These are phyloP conservation scores for Penicillium roqueforti DNA, from an alignment of 495 filamentous ascomycete species.

Conservation along the genomic window DNA sequence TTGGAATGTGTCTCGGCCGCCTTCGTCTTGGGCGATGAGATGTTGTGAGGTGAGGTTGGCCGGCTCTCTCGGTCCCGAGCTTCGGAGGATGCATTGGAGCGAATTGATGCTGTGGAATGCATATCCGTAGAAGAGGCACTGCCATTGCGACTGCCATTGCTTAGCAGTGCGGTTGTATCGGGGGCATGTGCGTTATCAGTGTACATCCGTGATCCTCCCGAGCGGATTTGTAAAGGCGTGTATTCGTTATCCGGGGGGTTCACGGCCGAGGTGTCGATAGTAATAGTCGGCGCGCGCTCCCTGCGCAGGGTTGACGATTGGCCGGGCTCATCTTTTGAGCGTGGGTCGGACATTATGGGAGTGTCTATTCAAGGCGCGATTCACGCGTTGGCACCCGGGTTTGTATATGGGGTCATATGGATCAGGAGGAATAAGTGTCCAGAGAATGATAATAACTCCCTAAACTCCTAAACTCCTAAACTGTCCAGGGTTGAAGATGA, in stretches of 20 bases:
- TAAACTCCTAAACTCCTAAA: neutral
- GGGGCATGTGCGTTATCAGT: slow-evolving; percentile 41
- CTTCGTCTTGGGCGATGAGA: slow-evolving; percentile 65
- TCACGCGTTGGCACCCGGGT: slow-evolving; percentile 10
- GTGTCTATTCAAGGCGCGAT: slow-evolving; percentile 10
- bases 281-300: slow-evolving; percentile 62
- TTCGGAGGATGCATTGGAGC: slow-evolving; percentile 65
- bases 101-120: slow-evolving; percentile 49
- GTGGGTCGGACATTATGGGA: slow-evolving; percentile 34
- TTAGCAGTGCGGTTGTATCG: slow-evolving; percentile 38
- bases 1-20: slow-evolving; percentile 48
- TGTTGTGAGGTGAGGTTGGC: slow-evolving; percentile 86
- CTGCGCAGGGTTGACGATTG: slow-evolving; percentile 35
- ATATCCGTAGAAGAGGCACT: slow-evolving; percentile 55
- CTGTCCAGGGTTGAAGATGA: neutral
- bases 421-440: slow-evolving; percentile 6
- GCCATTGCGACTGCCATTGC: slow-evolving; percentile 42
- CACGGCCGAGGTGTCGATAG: slow-evolving; percentile 71
- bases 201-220: slow-evolving; percentile 39
- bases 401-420: slow-evolving; percentile 10
- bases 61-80: slow-evolving; percentile 64
- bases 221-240: slow-evolving; percentile 26
- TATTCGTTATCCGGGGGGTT: slow-evolving; percentile 30
- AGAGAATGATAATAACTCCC: neutral
- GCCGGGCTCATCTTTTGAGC: slow-evolving; percentile 24